Base-by-base conservation (phyloP, 2,329 filamentous ascomycete genomes). In the Alternaria tenuissima region DNA sequence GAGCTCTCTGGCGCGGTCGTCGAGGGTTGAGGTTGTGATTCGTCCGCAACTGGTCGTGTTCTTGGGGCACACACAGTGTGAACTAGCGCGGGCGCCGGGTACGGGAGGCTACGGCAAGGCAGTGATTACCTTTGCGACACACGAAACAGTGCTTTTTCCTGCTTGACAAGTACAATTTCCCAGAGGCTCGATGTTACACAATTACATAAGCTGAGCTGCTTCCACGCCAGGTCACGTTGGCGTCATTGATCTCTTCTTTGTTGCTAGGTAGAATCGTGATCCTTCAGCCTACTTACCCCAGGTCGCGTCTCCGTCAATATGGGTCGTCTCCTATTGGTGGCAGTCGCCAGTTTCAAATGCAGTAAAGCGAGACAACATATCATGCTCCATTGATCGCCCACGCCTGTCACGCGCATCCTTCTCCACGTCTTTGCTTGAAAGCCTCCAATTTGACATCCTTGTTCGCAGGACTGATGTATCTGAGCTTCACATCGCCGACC, bases 401-500 rank as follows among this genome's bases (percentile, higher is more conserved):
- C 9, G 20, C 26, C 24, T 52, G 34, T 22, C 18, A 53, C 34
- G 43, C 46, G 12, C 34, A 11, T 47, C 52, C 28, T 22, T 32
- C 59, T 39, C 65, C 68, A 28, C 62, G 60, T 54, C 64, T 68
- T 24, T 69, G 58, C 57, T 58, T 69, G 57, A 79, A 79, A 7
- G 76, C 76, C 18, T 74, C 72, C 52, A 79, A 55, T 55, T 78
- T 76, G 43, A 78, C 60, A 14, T 46, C 58, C 60, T 78, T 77
- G 64, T 76, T 78, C 20, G 57, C 52, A 3, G 63, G 58, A 4
- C 65, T 71, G 26, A 80, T 73, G 41, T 78, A 80, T 20, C 55
- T 59, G 14, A 81, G 64, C 34, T 52, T 41, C 7, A 69, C 65
- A 3, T 73, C 74, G n/a, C 64, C 69, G 7, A 66, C 68, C 41